phyloP scores from a whole-genome alignment of 1,284 basidiomycete species.

The Moesziomyces parantarcticus region DNA sequence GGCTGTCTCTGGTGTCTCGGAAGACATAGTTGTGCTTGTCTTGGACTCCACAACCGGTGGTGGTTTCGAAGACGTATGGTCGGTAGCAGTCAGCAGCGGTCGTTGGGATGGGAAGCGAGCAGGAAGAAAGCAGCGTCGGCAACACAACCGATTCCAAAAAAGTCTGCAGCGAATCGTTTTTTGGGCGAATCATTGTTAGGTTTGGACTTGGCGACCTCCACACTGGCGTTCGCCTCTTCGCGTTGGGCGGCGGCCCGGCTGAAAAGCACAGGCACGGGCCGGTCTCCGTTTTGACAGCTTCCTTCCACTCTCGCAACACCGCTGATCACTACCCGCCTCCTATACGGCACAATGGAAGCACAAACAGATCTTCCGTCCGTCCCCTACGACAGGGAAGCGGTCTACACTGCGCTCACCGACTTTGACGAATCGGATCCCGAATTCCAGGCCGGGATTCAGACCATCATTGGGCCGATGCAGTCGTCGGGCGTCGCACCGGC shows the following conservation, averaged over 20 bases:
- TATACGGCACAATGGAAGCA: conserved; percentile 12
- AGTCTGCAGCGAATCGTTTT: neutral
- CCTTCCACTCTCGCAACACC: neutral
- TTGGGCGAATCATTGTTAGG: neutral
- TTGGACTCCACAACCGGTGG: neutral
- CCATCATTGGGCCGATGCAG: conserved; percentile 49
- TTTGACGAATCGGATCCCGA: conserved; percentile 37
- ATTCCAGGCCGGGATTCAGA: conserved; percentile 50
- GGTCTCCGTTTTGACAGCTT: neutral
- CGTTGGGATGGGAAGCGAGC: neutral
- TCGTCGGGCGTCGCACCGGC: conserved; percentile 37
- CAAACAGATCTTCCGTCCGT: conserved; percentile 23
- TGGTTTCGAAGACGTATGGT: neutral
- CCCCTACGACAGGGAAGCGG: conserved; percentile 31
- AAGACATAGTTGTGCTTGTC: conserved; percentile 10
- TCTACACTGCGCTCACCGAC: conserved; percentile 30
- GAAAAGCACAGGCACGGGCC: neutral
- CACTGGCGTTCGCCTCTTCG: neutral
- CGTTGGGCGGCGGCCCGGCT: too few species aligned
- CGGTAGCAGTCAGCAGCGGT: too few species aligned
- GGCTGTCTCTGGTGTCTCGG: conserved; percentile 6
- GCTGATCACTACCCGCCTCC: neutral
- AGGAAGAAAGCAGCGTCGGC: neutral
- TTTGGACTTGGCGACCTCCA: neutral
- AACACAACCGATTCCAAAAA: neutral